These are phyloP conservation scores for Hyphochytrium catenoides DNA, from an alignment of 352 stramenopile genomes.

Conservation along the genomic window DNA sequence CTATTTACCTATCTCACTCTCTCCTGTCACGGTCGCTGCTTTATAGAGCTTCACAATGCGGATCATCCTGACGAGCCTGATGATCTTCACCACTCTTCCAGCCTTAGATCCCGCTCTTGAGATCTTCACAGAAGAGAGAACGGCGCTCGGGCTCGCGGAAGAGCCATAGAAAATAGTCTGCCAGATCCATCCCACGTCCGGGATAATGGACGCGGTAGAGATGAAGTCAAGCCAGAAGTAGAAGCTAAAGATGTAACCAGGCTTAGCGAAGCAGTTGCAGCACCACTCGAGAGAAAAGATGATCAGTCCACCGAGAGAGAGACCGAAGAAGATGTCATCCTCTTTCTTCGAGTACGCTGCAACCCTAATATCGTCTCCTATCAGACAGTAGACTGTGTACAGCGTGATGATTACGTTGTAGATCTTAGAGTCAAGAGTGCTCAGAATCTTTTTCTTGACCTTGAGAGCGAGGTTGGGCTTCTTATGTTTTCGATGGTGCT, in stretches of 20 bases:
- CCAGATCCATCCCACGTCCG: constrained; percentile 57
- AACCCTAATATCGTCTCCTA: constrained; percentile 68
- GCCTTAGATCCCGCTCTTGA: constrained; percentile 43
- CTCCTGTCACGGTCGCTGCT: constrained; percentile 40
- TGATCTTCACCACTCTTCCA: constrained; percentile 51
- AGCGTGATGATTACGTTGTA: no score
- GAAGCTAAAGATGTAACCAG: constrained; percentile 60
- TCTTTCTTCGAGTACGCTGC: constrained; percentile 29
- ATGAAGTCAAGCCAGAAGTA: constrained; percentile 70
- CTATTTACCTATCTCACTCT: no score
- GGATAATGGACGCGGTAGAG: constrained; percentile 46
- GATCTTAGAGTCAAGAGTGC: no score
- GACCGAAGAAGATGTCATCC: constrained; percentile 51
- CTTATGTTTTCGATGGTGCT: no score
- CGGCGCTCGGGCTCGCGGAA: constrained; percentile 13
- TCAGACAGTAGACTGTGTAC: constrained; percentile 76
- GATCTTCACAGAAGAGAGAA: constrained; percentile 36
- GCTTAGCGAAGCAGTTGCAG: constrained; percentile 34
- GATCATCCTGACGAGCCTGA: constrained; percentile 49
- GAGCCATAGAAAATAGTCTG: constrained; percentile 34
- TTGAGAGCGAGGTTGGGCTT: no score
- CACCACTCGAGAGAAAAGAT: constrained; percentile 69
- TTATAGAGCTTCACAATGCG: constrained; percentile 56
- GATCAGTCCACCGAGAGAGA: constrained; percentile 61
- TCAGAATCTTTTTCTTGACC: no score